phyloP scores from a whole-genome alignment of 208 protist species.

The Leptomonas pyrrhocoris region DNA sequence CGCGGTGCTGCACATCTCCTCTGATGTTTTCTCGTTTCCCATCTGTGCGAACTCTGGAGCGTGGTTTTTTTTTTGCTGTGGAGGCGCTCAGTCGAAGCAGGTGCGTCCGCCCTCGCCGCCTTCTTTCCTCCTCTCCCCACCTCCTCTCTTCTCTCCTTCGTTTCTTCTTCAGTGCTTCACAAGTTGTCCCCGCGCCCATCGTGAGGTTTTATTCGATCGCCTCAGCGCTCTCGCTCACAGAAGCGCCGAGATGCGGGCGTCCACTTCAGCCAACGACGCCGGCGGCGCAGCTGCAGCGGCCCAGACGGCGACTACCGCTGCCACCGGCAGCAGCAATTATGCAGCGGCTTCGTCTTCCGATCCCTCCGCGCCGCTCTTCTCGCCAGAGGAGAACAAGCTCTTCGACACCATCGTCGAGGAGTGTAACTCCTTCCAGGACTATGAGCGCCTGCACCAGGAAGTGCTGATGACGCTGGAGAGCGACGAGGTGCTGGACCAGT shows the following conservation, averaged over 20 bases:
- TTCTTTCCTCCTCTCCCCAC: not conserved
- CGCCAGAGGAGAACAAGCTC: conserved; percentile 35
- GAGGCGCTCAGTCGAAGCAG: too few species aligned
- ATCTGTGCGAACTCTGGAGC: too few species aligned
- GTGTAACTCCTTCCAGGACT: conserved; percentile 85
- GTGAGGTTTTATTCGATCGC: too few species aligned
- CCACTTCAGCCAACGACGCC: not conserved
- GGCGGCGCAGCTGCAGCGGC: conserved; percentile 3
- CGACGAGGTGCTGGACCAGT: conserved; percentile 95
- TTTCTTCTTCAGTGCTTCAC: too few species aligned
- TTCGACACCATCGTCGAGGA: conserved; percentile 66
- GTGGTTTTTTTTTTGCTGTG: not conserved
- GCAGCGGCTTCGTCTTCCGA: not conserved
- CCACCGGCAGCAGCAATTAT: not conserved
- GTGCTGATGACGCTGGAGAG: conserved; percentile 93
- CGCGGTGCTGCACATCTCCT: not conserved
- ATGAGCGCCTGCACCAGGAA: conserved; percentile 95
- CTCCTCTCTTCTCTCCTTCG: too few species aligned
- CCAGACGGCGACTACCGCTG: not conserved
- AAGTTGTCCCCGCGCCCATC: too few species aligned
- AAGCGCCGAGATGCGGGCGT: not conserved
- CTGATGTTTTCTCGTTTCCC: not conserved
- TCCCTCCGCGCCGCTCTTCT: conserved; percentile 29
- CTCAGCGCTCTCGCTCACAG: too few species aligned
- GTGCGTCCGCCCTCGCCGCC: not conserved